These are phyloP conservation scores for Silene coronaria DNA, from an alignment of 179 eudicot genomes.

Conservation along the genomic window DNA sequence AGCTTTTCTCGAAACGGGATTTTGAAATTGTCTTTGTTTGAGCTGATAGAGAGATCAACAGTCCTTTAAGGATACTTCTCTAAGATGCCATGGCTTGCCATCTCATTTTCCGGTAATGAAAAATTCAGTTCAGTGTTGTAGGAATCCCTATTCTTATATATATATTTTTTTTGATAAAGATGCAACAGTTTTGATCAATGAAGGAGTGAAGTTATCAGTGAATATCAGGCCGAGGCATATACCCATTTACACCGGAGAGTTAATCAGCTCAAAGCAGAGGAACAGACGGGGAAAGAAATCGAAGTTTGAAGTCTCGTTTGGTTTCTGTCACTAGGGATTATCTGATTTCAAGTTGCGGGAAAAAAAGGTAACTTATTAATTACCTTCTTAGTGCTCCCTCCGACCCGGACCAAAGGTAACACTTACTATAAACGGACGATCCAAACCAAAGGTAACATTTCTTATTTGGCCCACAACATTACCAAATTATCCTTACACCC, in stretches of 20 bases:
- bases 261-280: conserved; percentile 29
- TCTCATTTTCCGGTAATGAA: conserved; percentile 33
- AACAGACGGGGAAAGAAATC: conserved; percentile 29
- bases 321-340: conserved; percentile 35
- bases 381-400: too few relatives aligned
- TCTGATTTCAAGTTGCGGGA: conserved; percentile 30
- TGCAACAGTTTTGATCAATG: conserved; percentile 26
- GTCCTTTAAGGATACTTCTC: conserved; percentile 30
- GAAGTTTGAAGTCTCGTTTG: conserved; percentile 35
- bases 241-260: conserved; percentile 31
- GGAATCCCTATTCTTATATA: conserved; percentile 33
- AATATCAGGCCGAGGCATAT: conserved; percentile 27
- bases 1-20: conserved; percentile 24
- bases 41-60: conserved; percentile 25
- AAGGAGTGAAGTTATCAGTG: conserved; percentile 26
- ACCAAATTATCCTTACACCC: too few relatives aligned
- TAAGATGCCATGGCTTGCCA: conserved; percentile 40
- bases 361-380: conserved; percentile 23
- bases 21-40: conserved; percentile 30
- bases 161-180: conserved; percentile 30
- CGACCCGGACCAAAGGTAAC: too few relatives aligned
- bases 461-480: too few relatives aligned
- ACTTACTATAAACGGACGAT: too few relatives aligned
- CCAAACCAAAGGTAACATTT: too few relatives aligned
- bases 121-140: conserved; percentile 24